Base-by-base conservation (phyloP, 306 rosid genomes). In the Glycine soja region DNA sequence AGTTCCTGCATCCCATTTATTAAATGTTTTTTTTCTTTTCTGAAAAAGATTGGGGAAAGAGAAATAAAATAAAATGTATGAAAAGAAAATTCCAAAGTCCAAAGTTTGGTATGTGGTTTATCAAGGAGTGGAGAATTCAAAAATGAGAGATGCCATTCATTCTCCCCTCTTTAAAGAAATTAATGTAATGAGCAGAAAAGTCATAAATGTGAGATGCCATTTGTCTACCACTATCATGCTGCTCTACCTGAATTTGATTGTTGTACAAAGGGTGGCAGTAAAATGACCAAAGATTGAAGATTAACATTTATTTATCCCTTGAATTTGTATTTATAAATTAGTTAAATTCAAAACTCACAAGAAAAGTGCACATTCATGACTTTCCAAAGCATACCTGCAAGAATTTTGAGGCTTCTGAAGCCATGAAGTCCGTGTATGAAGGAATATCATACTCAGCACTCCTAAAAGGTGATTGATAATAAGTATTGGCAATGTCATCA, bases 401-500 rank as follows among this genome's bases (percentile, higher is more conserved):
- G 83, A 92, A 89, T 12, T 46, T 82, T 45, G 89, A 85, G 51
- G 97, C 96, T n/a, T 90, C 83, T 32, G 83, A 46, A 73, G 87
- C 72, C 93, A 94, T 83, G 13, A 92, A 87, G 38, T 90, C 88
- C 0, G 97, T 92, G 11, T 94, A 92, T 4, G 93, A 80, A 46
- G 79, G 69, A 62, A 91, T 74, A 76, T 90, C 90, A 82, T 89
- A 90, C 0, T 85, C 85, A 15, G 15, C 3, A n/a, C 82, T 70
- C 59, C 98, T 86, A 8, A 90, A 15, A 3, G 88, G 89, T 18
- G 92, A 82, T 51, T 82, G 66, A 36, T 40, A 58, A 40, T 89
- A 92, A 59, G 94, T 94, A 67, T 89, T 92, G 18, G 93, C 94
- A 47, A 94, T 84, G 86, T 94, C 98, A 75, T 94, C 87, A 69